Conservation (phyloP, 2,329 filamentous ascomycete species). For the Fusarium sp. region DNA sequence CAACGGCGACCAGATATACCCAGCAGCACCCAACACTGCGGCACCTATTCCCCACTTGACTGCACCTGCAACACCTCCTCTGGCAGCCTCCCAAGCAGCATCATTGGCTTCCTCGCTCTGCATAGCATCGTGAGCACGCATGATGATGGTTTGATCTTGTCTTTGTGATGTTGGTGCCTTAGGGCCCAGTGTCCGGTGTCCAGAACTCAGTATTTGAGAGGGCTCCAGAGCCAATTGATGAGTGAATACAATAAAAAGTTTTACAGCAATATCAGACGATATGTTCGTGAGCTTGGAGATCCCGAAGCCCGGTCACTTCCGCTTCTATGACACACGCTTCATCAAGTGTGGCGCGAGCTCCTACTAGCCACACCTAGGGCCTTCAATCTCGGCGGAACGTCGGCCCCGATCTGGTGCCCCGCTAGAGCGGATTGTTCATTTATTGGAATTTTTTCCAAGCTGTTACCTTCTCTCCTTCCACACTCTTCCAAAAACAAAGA, state of each 20-base stretch:
- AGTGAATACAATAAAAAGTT: neutral
- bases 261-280: conserved; percentile 27
- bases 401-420: conserved; percentile 33
- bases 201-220: neutral
- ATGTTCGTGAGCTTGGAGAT: conserved; percentile 14
- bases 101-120: conserved; percentile 73
- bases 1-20: conserved; percentile 73
- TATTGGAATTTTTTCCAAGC: conserved; percentile 39
- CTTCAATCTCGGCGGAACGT: conserved; percentile 14
- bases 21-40: conserved; percentile 69
- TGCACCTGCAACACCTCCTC: conserved; percentile 74
- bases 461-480: conserved; percentile 31
- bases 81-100: conserved; percentile 77
- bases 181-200: neutral
- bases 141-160: conserved; percentile 18
- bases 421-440: conserved; percentile 40
- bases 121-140: conserved; percentile 59
- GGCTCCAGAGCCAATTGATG: neutral
- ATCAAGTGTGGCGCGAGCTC: conserved; percentile 18
- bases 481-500: conserved; percentile 37
- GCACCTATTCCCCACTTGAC: conserved; percentile 78
- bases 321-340: conserved; percentile 32
- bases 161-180: neutral
- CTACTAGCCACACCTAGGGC: conserved; percentile 18
- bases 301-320: conserved; percentile 29